phyloP scores from a whole-genome alignment of 2,329 filamentous ascomycete genomes.

The Fusarium pseudocircinatum region DNA sequence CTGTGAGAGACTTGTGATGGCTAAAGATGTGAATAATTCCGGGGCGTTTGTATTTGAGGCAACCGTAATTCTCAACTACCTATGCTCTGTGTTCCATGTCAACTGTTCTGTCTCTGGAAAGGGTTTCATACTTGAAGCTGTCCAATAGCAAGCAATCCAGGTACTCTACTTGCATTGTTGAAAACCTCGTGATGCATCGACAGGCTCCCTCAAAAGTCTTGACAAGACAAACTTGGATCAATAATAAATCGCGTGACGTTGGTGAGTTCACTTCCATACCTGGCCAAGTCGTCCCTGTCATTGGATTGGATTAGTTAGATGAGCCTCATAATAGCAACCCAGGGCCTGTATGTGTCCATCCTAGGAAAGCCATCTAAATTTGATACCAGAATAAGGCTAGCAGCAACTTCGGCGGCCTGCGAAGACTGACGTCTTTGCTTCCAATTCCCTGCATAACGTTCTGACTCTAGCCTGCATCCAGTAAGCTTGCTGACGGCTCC shows the following conservation, averaged over 20 bases:
- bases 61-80: not conserved
- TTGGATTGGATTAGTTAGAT: not conserved
- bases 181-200: not conserved
- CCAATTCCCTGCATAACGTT: slow-evolving; percentile 7
- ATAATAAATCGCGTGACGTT: not conserved
- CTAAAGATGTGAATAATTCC: not conserved
- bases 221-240: not conserved
- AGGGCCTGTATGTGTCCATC: not conserved
- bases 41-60: not conserved
- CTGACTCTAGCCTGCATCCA: slow-evolving; percentile 31
- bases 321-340: not conserved
- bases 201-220: slow-evolving; percentile 4
- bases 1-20: not conserved
- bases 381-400: slow-evolving; percentile 25
- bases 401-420: slow-evolving; percentile 17
- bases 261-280: not conserved
- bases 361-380: slow-evolving; percentile 22
- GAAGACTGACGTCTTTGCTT: slow-evolving; percentile 12
- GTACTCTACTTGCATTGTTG: not conserved
- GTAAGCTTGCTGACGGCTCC: slow-evolving; percentile 32
- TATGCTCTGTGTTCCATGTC: not conserved
- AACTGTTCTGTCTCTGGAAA: not conserved
- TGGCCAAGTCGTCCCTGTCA: not conserved
- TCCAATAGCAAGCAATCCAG: not conserved
- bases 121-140: not conserved